Percentiles rank a stretch among this genome's conserved stretches.
Evolutionary conservation across 2,329 filamentous ascomycete genomes (phyloP).

Genomic region (Phoma sp.): DNA sequence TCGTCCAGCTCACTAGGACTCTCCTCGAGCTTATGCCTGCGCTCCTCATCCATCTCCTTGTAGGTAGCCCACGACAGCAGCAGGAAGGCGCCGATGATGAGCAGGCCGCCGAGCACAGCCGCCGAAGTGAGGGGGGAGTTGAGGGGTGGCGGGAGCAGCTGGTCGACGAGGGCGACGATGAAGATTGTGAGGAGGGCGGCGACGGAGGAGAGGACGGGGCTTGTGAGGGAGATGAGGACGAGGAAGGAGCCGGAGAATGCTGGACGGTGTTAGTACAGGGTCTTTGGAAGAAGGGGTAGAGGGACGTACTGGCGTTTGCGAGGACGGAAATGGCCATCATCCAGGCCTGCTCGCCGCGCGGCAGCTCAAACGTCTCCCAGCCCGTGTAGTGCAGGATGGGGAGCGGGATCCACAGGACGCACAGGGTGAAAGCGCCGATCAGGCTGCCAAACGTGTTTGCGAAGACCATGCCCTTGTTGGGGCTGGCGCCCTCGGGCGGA

Average conservation of each 20-base stretch:
- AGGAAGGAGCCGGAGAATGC: constrained; percentile 91
- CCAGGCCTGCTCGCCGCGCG: constrained; percentile 76
- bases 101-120: constrained; percentile 78
- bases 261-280: constrained; percentile 27
- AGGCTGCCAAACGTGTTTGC: constrained; percentile 89
- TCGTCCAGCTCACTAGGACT: constrained; percentile 55
- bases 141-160: constrained; percentile 72
- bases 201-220: constrained; percentile 89
- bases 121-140: constrained; percentile 76
- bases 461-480: constrained; percentile 92
- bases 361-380: constrained; percentile 82
- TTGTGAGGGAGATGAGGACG: constrained; percentile 89
- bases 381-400: constrained; percentile 81
- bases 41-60: constrained; percentile 87
- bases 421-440: constrained; percentile 84
- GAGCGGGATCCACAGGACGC: constrained; percentile 89
- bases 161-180: constrained; percentile 90
- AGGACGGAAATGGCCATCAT: constrained; percentile 81
- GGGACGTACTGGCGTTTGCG: constrained; percentile 75
- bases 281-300: background rate
- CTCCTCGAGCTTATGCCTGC: constrained; percentile 62
- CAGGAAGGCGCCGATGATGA: constrained; percentile 89
- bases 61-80: constrained; percentile 91
- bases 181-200: constrained; percentile 96
- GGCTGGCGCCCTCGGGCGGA: constrained; percentile 84